phyloP scores from a whole-genome alignment of 805 yeast genomes.

The Candida methanosorbosa region DNA sequence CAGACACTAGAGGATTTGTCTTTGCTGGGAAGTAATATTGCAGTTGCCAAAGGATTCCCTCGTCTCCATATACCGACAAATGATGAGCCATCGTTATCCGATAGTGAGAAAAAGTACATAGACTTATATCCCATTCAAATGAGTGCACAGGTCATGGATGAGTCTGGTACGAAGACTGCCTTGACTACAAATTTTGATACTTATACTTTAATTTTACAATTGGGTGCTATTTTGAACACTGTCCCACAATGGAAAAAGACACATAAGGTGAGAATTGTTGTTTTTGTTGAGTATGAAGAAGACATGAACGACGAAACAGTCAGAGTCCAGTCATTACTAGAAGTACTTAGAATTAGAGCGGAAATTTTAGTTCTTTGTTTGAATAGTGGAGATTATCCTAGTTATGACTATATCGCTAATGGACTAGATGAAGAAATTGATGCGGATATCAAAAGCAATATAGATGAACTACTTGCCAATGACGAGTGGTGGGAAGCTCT shows the following conservation, averaged over 20 bases:
- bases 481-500: constrained; percentile 86
- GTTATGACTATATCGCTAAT: constrained; percentile 70
- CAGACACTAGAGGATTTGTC: constrained; percentile 85
- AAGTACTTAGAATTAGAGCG: constrained; percentile 78
- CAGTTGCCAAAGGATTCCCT: constrained; percentile 85
- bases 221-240: constrained; percentile 88
- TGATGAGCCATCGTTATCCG: constrained; percentile 20
- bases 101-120: constrained; percentile 42
- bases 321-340: constrained; percentile 55
- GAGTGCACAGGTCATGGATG: constrained; percentile 72
- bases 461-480: constrained; percentile 41
- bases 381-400: constrained; percentile 40
- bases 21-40: constrained; percentile 83
- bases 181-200: constrained; percentile 92
- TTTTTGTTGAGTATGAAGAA: constrained; percentile 70
- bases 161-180: constrained; percentile 55
- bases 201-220: constrained; percentile 83
- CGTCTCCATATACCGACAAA: constrained; percentile 53
- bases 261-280: constrained; percentile 71
- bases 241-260: constrained; percentile 88
- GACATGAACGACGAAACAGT: constrained; percentile 66
- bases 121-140: constrained; percentile 96
- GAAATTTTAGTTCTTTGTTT: constrained; percentile 68
- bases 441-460: constrained; percentile 27
- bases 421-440: constrained; percentile 43